These are phyloP conservation scores for Rhizoclosmatium sp. DNA, from an alignment of 192 early-diverging fungal species.

Conservation along the genomic window DNA sequence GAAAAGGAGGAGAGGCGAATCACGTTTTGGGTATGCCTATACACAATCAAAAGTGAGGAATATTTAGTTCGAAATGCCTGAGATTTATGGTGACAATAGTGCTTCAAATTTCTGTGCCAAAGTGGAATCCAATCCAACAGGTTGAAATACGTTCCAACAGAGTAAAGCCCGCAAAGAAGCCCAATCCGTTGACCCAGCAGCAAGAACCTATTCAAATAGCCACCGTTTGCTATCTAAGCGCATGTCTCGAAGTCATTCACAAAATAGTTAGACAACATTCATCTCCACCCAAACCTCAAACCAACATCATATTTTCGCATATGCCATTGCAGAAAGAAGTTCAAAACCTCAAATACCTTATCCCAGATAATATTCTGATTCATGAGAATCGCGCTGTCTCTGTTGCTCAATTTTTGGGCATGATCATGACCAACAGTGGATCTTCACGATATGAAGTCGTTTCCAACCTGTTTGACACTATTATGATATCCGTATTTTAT, in stretches of 20 bases:
- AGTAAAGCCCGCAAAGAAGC: background rate
- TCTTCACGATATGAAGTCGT: too few species aligned
- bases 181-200: background rate
- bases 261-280: background rate
- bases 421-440: too few species aligned
- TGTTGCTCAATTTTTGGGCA: too few species aligned
- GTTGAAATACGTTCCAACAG: background rate
- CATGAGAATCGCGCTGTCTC: too few species aligned
- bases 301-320: too few species aligned
- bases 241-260: background rate
- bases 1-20: slow-evolving; percentile 9
- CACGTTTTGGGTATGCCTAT: background rate
- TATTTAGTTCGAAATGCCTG: background rate
- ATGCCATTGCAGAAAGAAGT: too few species aligned
- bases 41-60: background rate
- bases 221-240: background rate
- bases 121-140: background rate
- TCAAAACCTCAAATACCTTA: too few species aligned
- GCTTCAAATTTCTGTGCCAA: background rate
- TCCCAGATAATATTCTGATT: too few species aligned
- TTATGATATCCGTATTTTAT: too few species aligned
- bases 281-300: too few species aligned
- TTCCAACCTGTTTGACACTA: too few species aligned
- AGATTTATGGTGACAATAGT: background rate
- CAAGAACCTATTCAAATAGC: background rate